Base-by-base conservation (phyloP, 306 rosid species). In the Bauhinia variegata region DNA sequence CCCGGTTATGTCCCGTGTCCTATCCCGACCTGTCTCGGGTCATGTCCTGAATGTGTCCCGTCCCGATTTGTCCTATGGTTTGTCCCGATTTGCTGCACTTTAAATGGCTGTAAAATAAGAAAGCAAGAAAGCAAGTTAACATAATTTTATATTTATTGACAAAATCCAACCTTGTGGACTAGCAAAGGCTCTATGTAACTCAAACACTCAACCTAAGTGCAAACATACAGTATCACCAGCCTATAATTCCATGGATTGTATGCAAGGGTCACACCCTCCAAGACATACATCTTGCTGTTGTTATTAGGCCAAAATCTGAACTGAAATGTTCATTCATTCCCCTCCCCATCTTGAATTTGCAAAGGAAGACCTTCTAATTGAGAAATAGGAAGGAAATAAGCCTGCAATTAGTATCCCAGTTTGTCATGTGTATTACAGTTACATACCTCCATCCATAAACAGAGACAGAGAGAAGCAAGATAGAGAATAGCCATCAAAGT, bases 281-380 rank as follows among this genome's bases (percentile, higher is more conserved):
- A 84, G 53, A 93, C 99, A 67, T 93, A 93, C 99, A 93, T 93
- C 82, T 97, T 80, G 73, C 99, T 93, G 82, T 93, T 93, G 79
- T 93, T 93, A 76, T 93, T 93, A 38, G 99, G 99, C 99, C 99
- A 93, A 88, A 86, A 93, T 90, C 99, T 93, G 86, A 93, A 93
- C 80, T 93, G 99, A 80, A 93, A 90, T 5, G 89, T 86, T 97
- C 99, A 93, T 4, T 93, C 97, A 75, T 93, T 93, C 63, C 95
- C 96, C 70, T 88, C 90, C 84, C 84, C 97, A 73, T 93, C 99
- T 85, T 78, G 97, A 58, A 93, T 68, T 67, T 77, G 86, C 72
- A 93, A 65, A 68, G 99, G 97, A 78, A 93, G 86, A 55, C 99
- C 99, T 77, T 93, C 99, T 44, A 97, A 90, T 75, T 93, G 96